Conservation (phyloP, 164 flowering plant genomes). For the Cinnamomum chago region DNA sequence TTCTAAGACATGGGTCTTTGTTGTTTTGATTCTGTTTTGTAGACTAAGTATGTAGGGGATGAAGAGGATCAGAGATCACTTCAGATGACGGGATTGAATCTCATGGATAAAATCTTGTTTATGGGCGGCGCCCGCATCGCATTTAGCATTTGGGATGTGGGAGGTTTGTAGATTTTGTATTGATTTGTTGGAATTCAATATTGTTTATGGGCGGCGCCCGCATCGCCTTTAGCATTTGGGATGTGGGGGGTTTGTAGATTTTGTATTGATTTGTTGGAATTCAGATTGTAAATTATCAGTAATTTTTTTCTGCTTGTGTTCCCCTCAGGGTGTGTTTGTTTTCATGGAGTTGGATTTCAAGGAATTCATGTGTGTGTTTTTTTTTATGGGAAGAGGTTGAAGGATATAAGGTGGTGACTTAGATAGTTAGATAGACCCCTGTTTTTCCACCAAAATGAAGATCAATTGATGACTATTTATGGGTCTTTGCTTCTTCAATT, state of each 20-base stretch:
- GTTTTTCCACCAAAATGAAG: no score
- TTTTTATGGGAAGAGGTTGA: neutral
- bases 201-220: slow-evolving; percentile 56
- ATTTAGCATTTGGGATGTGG: slow-evolving; percentile 88
- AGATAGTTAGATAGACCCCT: no score
- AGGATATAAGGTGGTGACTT: no score
- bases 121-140: slow-evolving; percentile 73
- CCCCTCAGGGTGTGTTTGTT: no score
- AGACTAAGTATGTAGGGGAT: slow-evolving; percentile 85
- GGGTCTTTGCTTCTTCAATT: no score
- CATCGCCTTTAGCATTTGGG: slow-evolving; percentile 84
- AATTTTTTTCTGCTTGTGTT: neutral
- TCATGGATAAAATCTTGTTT: slow-evolving; percentile 59
- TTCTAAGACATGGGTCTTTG: neutral
- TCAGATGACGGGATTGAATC: slow-evolving; percentile 68
- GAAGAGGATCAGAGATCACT: slow-evolving; percentile 50
- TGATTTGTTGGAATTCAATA: neutral
- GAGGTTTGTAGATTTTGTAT: slow-evolving; percentile 41
- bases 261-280: neutral
- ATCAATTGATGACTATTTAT: no score
- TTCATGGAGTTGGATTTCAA: no score
- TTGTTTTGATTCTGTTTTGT: slow-evolving; percentile 1
- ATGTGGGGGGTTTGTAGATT: slow-evolving; percentile 65
- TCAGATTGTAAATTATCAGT: neutral
- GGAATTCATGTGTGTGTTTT: neutral